A percentile compares a stretch with the other conserved stretches of the same genome.
Conservation (phyloP, 345 rosid species). For the Lepidium didymum region DNA sequence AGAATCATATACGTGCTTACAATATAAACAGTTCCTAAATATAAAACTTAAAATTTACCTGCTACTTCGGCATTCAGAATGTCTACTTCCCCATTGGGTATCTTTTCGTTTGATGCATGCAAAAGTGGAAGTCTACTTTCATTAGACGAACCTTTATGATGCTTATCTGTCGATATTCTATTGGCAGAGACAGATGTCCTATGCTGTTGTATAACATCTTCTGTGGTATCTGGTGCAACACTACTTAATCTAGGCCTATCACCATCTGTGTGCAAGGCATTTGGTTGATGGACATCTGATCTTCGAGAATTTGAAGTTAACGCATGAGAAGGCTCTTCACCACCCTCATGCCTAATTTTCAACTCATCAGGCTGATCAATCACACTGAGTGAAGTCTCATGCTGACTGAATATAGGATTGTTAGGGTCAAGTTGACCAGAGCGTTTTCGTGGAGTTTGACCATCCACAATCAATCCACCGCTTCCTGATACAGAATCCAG, state of each 20-base stretch:
- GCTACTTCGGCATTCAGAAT: slow-evolving; percentile 90
- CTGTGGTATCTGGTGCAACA: slow-evolving; percentile 35
- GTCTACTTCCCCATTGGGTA: slow-evolving; percentile 79
- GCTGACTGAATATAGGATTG: slow-evolving; percentile 51
- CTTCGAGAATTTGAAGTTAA: slow-evolving; percentile 65
- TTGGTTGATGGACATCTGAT: slow-evolving; percentile 49
- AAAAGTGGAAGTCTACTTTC: slow-evolving; percentile 79
- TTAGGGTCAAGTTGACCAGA: slow-evolving; percentile 73
- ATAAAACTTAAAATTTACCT: slow-evolving; percentile 37
- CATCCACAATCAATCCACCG: slow-evolving; percentile 51
- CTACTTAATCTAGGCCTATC: slow-evolving; percentile 61
- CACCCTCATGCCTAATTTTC: slow-evolving; percentile 52
- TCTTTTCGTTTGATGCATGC: slow-evolving; percentile 78
- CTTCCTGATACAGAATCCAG: slow-evolving; percentile 58
- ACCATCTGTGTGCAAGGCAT: slow-evolving; percentile 41
- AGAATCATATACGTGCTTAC: background rate
- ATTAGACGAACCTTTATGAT: slow-evolving; percentile 54
- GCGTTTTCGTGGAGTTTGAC: slow-evolving; percentile 49
- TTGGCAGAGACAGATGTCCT: slow-evolving; percentile 40
- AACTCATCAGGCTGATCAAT: slow-evolving; percentile 48
- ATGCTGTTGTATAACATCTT: slow-evolving; percentile 45
- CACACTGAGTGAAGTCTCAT: slow-evolving; percentile 39
- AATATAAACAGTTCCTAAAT: background rate
- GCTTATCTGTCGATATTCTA: slow-evolving; percentile 65
- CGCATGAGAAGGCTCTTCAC: slow-evolving; percentile 62